phyloP scores from a whole-genome alignment of 1,284 basidiomycete species.

The Pascua sp. region DNA sequence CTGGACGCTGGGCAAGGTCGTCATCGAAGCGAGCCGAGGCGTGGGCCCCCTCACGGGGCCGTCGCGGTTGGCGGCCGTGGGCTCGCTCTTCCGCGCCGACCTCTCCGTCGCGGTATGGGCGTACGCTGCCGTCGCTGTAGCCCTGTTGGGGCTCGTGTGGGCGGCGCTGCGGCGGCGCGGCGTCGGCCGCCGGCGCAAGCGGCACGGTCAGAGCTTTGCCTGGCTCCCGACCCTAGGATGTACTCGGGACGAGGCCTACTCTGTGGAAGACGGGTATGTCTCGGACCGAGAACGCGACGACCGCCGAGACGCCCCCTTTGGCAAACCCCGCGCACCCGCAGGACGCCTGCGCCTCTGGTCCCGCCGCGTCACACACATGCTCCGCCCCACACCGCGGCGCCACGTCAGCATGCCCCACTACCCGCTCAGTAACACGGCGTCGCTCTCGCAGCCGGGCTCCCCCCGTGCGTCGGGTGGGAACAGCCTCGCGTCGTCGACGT shows the following conservation, averaged over 20 bases:
- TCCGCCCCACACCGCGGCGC: slow-evolving; percentile 1
- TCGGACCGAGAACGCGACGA: too few species aligned
- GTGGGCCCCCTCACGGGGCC: slow-evolving; percentile 22
- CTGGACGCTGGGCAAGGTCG: slow-evolving; percentile 98
- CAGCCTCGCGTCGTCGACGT: background rate
- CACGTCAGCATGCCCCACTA: slow-evolving; percentile 8
- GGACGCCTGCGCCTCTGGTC: slow-evolving; percentile 6
- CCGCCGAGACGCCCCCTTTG: too few species aligned
- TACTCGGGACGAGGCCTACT: too few species aligned
- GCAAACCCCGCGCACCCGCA: too few species aligned
- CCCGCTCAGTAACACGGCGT: too few species aligned
- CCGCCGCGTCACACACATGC: slow-evolving; percentile 2
- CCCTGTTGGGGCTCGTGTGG: slow-evolving; percentile 19
- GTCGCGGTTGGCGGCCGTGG: background rate
- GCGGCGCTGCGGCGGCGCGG: background rate
- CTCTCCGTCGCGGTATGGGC: slow-evolving; percentile 25
- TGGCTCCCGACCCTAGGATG: background rate
- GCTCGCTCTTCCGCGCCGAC: background rate
- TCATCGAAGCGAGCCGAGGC: slow-evolving; percentile 85
- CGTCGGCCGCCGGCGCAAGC: background rate
- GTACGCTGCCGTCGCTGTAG: slow-evolving; percentile 29
- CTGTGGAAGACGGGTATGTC: too few species aligned
- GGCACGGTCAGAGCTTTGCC: background rate
- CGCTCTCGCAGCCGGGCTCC: background rate
- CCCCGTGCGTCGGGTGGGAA: slow-evolving; percentile 1